Base-by-base conservation (phyloP, 345 rosid species). In the Hevea brasiliensis region DNA sequence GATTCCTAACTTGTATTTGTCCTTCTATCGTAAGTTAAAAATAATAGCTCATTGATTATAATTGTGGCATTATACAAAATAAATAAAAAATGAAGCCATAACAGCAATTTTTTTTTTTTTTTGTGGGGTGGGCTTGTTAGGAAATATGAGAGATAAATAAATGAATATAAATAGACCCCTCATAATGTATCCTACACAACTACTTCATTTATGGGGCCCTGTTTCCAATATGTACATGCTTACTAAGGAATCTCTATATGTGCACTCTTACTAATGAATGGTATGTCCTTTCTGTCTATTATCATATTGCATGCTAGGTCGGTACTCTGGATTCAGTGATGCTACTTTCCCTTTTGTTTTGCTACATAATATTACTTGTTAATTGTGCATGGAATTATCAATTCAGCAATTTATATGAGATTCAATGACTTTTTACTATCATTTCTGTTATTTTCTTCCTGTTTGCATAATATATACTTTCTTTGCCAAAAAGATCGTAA, bases 401-500 rank as follows among this genome's bases (percentile, higher is more conserved):
- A 51, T n/a, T 48, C 12, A 5, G 35, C 29, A 27, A 40, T 57
- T 65, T 13, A 57, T 55, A 7, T 42, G 26, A 17, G 44, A 14
- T 47, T 58, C 15, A 41, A 17, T 60, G 65, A 20, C 15, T 45
- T 55, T 18, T 76, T 70, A 2, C 24, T 41, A 8, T 12, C 56
- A 12, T 47, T 66, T 47, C 18, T 71, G 42, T 13, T 40, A 35
- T 65, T 53, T 56, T 60, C 61, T 44, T 51, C 18, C 42, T 44
- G 26, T 53, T 54, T 54, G 21, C 65, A 73, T 48, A 63, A 17
- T 10, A 27, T 20, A 26, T 74, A 35, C 42, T 71, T 62, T 76
- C 61, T 13, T 54, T 48, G 37, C 1, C 41, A 54, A 32, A 24
- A 3, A 21, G 48, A 41, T 61, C 35, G 51, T 55, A 51, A 42